Percentiles rank a stretch among this genome's conserved stretches.
phyloP scores from a whole-genome alignment of 129 eudicot species.

The Scalesia atractyloides region DNA sequence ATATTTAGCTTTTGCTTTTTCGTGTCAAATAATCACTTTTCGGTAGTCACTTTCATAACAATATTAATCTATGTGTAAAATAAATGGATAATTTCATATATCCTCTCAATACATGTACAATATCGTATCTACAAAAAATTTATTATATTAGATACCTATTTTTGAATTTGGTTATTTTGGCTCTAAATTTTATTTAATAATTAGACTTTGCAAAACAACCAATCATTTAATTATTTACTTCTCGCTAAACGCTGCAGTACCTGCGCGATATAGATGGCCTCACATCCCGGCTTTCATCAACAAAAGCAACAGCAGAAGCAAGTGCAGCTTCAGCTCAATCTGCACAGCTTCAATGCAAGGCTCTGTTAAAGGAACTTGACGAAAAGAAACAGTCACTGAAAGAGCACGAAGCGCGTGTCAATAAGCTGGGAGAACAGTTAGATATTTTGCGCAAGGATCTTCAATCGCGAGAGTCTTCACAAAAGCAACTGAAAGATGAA shows the following conservation, averaged over 20 bases:
- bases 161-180: not conserved
- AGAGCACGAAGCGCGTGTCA: constrained; percentile 81
- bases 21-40: not conserved
- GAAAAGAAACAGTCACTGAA: constrained; percentile 67
- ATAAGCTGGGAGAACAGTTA: constrained; percentile 67
- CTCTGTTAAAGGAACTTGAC: constrained; percentile 66
- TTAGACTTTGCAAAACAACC: not conserved
- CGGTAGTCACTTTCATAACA: not conserved
- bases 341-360: constrained; percentile 74
- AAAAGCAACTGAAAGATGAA: constrained; percentile 88
- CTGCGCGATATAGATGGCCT: constrained; percentile 71
- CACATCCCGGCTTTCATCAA: constrained; percentile 58
- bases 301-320: constrained; percentile 88
- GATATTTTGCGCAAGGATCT: constrained; percentile 84
- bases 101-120: no score
- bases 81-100: not conserved
- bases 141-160: no score
- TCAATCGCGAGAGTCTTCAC: constrained; percentile 72
- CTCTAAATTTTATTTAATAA: not conserved
- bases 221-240: not conserved
- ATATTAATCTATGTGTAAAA: not conserved
- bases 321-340: constrained; percentile 82
- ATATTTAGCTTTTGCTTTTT: not conserved
- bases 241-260: constrained; percentile 47
- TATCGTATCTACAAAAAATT: no score